phyloP scores from a whole-genome alignment of 306 rosid species.

The Prunus armeniaca region DNA sequence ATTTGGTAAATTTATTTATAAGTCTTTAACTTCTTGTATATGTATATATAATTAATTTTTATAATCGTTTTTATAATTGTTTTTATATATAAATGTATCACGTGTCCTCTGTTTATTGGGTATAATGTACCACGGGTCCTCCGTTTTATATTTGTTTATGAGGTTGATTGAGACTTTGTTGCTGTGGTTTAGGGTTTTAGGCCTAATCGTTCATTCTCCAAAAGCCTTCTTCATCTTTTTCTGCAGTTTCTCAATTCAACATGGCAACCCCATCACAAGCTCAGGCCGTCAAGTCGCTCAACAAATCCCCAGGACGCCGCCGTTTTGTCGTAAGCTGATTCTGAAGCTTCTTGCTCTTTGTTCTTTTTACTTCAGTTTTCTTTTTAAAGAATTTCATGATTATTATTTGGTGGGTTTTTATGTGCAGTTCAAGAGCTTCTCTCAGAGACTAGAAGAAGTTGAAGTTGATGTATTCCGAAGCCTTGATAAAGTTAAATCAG shows the following conservation, averaged over 20 bases:
- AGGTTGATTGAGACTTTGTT: too few species aligned
- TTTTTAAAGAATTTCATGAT: not conserved
- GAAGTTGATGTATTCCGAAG: constrained; percentile 70
- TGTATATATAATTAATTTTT: too few species aligned
- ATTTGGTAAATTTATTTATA: too few species aligned
- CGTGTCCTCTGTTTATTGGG: too few species aligned
- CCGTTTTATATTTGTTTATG: too few species aligned
- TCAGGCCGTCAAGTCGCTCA: constrained; percentile 87
- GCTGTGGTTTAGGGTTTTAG: too few species aligned
- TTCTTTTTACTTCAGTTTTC: not conserved
- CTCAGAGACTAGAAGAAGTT: constrained; percentile 63
- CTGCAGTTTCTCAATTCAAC: not conserved
- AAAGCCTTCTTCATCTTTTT: not conserved
- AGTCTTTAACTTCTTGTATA: too few species aligned
- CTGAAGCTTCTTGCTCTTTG: not conserved
- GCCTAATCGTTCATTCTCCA: too few species aligned
- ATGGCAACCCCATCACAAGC: constrained; percentile 75
- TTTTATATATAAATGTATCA: too few species aligned
- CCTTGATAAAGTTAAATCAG: constrained; percentile 59
- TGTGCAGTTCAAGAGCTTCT: constrained; percentile 63
- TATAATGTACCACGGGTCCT: too few species aligned
- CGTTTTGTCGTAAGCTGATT: constrained; percentile 62
- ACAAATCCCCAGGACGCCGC: constrained; percentile 64
- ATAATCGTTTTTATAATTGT: too few species aligned
- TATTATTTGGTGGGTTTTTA: not conserved